Evolutionary conservation across 805 yeast genomes (phyloP).

Genomic region (Saccharomycopsis sp.): DNA sequence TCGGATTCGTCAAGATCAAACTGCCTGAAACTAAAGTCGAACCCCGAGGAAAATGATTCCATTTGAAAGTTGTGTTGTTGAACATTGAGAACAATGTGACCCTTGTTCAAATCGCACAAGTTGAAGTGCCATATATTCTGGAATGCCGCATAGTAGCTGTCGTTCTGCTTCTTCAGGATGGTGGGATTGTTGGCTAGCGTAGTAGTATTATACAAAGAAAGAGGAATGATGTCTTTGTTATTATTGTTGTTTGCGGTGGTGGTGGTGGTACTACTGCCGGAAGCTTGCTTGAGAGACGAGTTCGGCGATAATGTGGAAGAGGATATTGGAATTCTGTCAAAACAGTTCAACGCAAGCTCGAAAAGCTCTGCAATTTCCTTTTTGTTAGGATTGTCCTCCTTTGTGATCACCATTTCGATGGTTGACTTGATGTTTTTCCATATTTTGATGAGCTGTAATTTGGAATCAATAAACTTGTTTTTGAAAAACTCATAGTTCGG

Average conservation of each 20-base stretch:
- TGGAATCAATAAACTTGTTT: slow-evolving; percentile 50
- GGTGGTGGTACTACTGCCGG: slow-evolving; percentile 10
- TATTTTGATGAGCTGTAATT: slow-evolving; percentile 51
- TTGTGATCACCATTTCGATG: slow-evolving; percentile 34
- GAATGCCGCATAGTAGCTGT: slow-evolving; percentile 53
- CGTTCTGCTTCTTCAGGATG: slow-evolving; percentile 44
- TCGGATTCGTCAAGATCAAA: background rate
- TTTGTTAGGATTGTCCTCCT: slow-evolving; percentile 26
- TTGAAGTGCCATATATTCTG: slow-evolving; percentile 74
- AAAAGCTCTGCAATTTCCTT: slow-evolving; percentile 38
- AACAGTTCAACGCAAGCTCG: slow-evolving; percentile 48
- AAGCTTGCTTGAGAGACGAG: slow-evolving; percentile 23
- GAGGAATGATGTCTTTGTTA: slow-evolving; percentile 33
- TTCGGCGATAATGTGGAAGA: slow-evolving; percentile 25
- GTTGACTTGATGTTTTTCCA: slow-evolving; percentile 55
- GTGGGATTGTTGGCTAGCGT: slow-evolving; percentile 34
- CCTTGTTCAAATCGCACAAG: slow-evolving; percentile 51
- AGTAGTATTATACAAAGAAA: slow-evolving; percentile 30
- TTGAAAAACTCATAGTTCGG: slow-evolving; percentile 56
- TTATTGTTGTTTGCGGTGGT: slow-evolving; percentile 11
- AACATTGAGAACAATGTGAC: slow-evolving; percentile 37
- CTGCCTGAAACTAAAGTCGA: slow-evolving; percentile 47
- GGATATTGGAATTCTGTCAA: slow-evolving; percentile 53
- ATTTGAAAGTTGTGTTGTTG: slow-evolving; percentile 41
- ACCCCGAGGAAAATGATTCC: slow-evolving; percentile 50